Conservation (phyloP, 306 rosid species). For the Gleditsia sinensis region DNA sequence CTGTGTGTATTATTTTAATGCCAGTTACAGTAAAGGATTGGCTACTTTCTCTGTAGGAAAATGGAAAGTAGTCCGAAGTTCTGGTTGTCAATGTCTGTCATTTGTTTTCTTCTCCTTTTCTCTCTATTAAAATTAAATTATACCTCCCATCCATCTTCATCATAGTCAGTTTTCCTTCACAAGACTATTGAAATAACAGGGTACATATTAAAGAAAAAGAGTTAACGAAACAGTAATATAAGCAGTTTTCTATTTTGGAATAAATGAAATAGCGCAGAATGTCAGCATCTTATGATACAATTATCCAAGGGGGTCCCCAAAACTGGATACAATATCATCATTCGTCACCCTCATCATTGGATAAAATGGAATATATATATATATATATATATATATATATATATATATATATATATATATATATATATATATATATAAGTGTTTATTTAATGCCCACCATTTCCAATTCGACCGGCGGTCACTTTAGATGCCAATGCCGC, state of each 20-base stretch:
- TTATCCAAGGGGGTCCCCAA: conserved; percentile 50
- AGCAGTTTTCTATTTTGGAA: not conserved
- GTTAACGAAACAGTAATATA: not conserved
- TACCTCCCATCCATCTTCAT: no score
- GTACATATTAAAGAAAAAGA: not conserved
- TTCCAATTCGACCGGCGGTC: conserved; percentile 22
- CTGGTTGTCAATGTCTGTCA: conserved; percentile 28
- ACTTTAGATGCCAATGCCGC: not conserved
- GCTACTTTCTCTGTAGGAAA: conserved; percentile 14
- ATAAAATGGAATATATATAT: no score
- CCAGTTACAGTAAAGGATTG: conserved; percentile 1
- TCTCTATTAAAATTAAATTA: no score
- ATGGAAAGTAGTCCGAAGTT: not conserved
- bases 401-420: no score
- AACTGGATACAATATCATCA: conserved; percentile 13
- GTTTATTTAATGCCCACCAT: conserved; percentile 31
- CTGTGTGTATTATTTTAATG: conserved; percentile 20
- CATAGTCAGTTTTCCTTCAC: no score
- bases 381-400: no score
- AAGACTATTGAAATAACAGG: conserved; percentile 5
- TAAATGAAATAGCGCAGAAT: not conserved
- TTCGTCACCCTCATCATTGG: conserved; percentile 32
- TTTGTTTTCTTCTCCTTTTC: conserved; percentile 23
- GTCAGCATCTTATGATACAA: conserved; percentile 17
- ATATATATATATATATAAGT: no score